Evolutionary conservation across 805 yeast species (phyloP), one percentile per base, ranked within the genome.

Genomic region (Candida patagonica): DNA sequence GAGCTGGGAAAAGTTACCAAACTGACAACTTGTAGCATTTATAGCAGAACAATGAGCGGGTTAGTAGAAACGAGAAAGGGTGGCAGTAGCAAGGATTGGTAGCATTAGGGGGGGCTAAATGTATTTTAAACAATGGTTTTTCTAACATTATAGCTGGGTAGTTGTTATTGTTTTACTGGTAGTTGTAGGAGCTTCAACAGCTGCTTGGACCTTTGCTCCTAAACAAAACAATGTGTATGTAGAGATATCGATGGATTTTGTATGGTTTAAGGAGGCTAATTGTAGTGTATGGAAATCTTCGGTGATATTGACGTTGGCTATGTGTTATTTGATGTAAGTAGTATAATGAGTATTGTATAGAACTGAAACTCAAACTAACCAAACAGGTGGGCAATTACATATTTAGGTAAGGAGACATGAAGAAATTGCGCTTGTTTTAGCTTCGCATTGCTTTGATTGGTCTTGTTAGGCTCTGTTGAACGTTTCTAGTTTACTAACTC

Each of bases 191-290:
- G 62, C 73, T 31, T 75, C 86, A 10, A 68, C 73, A n/a, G 66
- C 71, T 32, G 78, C 87, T 44, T 88, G 96, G 96, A 65, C 71
- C 38, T 68, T 76, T 60, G 94, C 96, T 6, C 96, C 96, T 34
- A 80, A 80, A 61, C 73, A 79, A 51, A 82, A 86, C 59, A 52
- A 44, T 26, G 74, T 70, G 37, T 33, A 15, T 15, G 37, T 33
- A n/a, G 17, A 22, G 16, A 12, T 15, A 8, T 61, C 76, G 84
- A 72, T 74, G 60, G 59, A 76, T 70, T 24, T 6, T n/a, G 25
- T 26, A 7, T 7, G n/a, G 10, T 20, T 20, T 15, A 16, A 36
- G 29, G 40, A 32, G 21, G 38, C 9, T 8, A 16, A 10, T 16
- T 10, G 10, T 31, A 53, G 54, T n/a, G 66, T 61, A n/a, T 59